A percentile compares a stretch with the other conserved stretches of the same genome.
phyloP scores from a whole-genome alignment of 1,139 yeast genomes.

The Yamadazyma dushanensis region DNA sequence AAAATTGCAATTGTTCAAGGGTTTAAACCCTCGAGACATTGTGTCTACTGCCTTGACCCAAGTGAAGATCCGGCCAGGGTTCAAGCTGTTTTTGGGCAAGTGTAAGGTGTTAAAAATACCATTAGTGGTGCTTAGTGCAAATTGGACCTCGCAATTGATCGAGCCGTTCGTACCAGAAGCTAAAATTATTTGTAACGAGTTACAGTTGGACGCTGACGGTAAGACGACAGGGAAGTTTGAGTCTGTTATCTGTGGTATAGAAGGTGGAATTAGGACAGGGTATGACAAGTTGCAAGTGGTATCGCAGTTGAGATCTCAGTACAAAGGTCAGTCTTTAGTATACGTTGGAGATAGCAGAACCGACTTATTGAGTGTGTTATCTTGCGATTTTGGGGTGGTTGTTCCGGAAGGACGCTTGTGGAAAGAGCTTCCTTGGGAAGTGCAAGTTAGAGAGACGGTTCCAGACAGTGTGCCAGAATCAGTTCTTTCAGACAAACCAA shows the following conservation, averaged over 20 bases:
- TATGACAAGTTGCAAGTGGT: constrained; percentile 47
- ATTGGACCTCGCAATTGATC: constrained; percentile 62
- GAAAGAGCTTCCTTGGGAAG: constrained; percentile 15
- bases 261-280: constrained; percentile 49
- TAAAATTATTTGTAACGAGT: constrained; percentile 44
- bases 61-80: constrained; percentile 45
- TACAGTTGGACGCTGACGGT: constrained; percentile 38
- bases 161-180: not conserved
- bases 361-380: constrained; percentile 55
- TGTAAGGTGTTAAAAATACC: constrained; percentile 30
- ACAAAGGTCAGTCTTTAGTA: constrained; percentile 20
- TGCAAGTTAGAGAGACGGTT: not conserved
- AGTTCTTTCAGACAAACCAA: not conserved
- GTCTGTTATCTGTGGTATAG: constrained; percentile 5
- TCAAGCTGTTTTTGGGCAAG: constrained; percentile 33
- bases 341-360: constrained; percentile 71
- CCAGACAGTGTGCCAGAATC: too few species aligned
- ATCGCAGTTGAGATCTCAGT: constrained; percentile 18
- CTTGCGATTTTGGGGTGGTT: constrained; percentile 51
- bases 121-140: constrained; percentile 56
- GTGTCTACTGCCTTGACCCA: constrained; percentile 29
- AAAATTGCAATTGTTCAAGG: constrained; percentile 42
- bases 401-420: constrained; percentile 33
- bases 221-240: constrained; percentile 42
- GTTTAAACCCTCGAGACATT: constrained; percentile 35